Evolutionary conservation across 257 asterid species (phyloP), one percentile per base, ranked within the genome.

Genomic region (Paulownia fortunei): DNA sequence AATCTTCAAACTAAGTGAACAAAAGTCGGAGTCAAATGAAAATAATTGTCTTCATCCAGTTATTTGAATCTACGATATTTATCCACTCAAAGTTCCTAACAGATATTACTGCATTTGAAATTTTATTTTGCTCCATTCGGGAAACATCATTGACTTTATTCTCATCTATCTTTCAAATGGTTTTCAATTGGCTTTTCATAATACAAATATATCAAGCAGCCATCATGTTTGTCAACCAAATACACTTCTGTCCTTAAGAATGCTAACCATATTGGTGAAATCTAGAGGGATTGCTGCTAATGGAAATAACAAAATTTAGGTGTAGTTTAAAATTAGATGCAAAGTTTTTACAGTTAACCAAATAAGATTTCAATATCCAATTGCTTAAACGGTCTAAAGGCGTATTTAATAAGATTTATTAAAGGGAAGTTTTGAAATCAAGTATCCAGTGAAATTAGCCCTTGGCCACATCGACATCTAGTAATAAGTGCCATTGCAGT

Each of bases 401-500:
- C n/a, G n/a, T 18, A 19, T 55, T 18, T 0, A 19, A n/a, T 55
- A 55, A 68, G n/a, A 18, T 51, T 18, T 49, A 37, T 64, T 56
- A 39, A 51, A 37, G 15, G 67, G 23, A 8, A 32, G 63, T n/a
- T 47, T 69, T 23, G 37, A 24, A 56, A 49, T 69, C 65, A 78
- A 34, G 47, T 68, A 11, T 41, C 55, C 39, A 60, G 65, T 76
- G 61, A 46, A 30, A 32, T 30, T 69, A 72, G 52, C 42, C 6
- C n/a, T n/a, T n/a, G n/a, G n/a, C n/a, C n/a, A n/a, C n/a, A n/a
- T n/a, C n/a, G n/a, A n/a, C 15, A 74, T 66, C 70, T 68, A 49
- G 11, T 8, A 49, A 64, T 63, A 76, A 76, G 32, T 36, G 80
- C 5, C 34, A 26, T 8, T 21, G 54, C 75, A 68, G 55, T 65